These are phyloP conservation scores for Aquilaria malaccensis DNA, from an alignment of 345 rosid genomes.

Conservation along the genomic window DNA sequence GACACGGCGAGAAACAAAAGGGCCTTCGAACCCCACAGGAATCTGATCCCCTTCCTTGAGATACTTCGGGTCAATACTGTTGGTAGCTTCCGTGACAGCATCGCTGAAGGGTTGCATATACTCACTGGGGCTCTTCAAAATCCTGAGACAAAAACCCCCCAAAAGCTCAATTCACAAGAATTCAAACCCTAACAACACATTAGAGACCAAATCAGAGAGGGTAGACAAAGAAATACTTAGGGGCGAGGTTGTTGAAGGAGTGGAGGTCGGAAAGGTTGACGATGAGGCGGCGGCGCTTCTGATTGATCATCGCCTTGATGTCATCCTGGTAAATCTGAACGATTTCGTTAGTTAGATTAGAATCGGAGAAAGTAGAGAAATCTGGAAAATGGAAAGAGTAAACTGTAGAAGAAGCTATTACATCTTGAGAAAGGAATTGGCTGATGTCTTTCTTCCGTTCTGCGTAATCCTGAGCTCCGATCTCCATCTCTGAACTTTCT, in stretches of 20 bases:
- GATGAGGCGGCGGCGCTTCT: constrained; percentile 89
- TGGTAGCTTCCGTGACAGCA: constrained; percentile 79
- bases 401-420: constrained; percentile 11
- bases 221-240: constrained; percentile 31
- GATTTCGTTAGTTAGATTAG: neutral
- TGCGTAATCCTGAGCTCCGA: constrained; percentile 18
- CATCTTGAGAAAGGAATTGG: constrained; percentile 71
- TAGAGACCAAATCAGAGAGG: neutral
- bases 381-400: neutral
- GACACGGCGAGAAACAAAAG: constrained; percentile 88
- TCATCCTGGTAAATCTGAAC: constrained; percentile 68
- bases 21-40: constrained; percentile 91
- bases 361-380: neutral
- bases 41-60: constrained; percentile 83
- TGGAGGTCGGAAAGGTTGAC: constrained; percentile 88
- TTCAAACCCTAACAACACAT: neutral
- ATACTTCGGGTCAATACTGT: constrained; percentile 58
- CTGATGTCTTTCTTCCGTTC: constrained; percentile 36
- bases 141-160: constrained; percentile 30
- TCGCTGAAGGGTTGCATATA: constrained; percentile 90
- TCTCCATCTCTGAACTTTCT: constrained; percentile 2
- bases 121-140: constrained; percentile 71
- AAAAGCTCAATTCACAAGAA: neutral
- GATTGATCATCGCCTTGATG: constrained; percentile 73
- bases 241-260: constrained; percentile 49